These are phyloP conservation scores for Thermochaetoides thermophila DNA, from an alignment of 495 filamentous ascomycete genomes.

Conservation along the genomic window DNA sequence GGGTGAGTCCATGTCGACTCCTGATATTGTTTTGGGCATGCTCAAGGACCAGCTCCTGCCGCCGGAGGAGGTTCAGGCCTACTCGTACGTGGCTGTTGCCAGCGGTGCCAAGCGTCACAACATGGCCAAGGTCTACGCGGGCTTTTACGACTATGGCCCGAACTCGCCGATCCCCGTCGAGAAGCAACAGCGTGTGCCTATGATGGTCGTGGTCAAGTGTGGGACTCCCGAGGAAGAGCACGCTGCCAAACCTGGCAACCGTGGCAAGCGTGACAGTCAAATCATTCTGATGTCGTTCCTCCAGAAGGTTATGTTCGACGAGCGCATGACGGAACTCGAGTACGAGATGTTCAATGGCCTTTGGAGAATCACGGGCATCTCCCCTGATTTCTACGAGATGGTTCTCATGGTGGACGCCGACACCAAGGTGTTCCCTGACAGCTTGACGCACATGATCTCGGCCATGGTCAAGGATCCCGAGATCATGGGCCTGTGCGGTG, in stretches of 20 bases:
- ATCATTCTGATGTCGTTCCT: slow-evolving; percentile 99
- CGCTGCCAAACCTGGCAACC: slow-evolving; percentile 81
- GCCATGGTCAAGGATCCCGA: slow-evolving; percentile 99
- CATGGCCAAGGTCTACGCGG: slow-evolving; percentile 96
- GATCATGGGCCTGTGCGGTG: slow-evolving; percentile 97
- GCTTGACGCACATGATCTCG: slow-evolving; percentile 93
- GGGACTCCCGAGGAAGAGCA: slow-evolving; percentile 77
- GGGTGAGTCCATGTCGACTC: slow-evolving; percentile 75
- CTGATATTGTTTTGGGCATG: slow-evolving; percentile 84
- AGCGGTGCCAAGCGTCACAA: slow-evolving; percentile 96
- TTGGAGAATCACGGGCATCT: slow-evolving; percentile 96
- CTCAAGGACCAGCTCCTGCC: slow-evolving; percentile 77
- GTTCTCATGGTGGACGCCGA: slow-evolving; percentile 99
- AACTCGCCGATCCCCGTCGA: slow-evolving; percentile 63
- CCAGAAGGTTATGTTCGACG: slow-evolving; percentile 99
- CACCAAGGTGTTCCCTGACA: slow-evolving; percentile 97
- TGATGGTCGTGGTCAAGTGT: slow-evolving; percentile 95
- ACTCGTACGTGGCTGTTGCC: slow-evolving; percentile 93
- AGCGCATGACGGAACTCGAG: slow-evolving; percentile 99
- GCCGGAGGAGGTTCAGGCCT: slow-evolving; percentile 67
- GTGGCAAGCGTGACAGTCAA: slow-evolving; percentile 96
- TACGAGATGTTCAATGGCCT: slow-evolving; percentile 99
- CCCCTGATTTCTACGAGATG: slow-evolving; percentile 92
- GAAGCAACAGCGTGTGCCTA: slow-evolving; percentile 95
- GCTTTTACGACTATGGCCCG: slow-evolving; percentile 92